Base-by-base conservation (phyloP, 2,329 filamentous ascomycete species). In the Ceratocystis albifundus region DNA sequence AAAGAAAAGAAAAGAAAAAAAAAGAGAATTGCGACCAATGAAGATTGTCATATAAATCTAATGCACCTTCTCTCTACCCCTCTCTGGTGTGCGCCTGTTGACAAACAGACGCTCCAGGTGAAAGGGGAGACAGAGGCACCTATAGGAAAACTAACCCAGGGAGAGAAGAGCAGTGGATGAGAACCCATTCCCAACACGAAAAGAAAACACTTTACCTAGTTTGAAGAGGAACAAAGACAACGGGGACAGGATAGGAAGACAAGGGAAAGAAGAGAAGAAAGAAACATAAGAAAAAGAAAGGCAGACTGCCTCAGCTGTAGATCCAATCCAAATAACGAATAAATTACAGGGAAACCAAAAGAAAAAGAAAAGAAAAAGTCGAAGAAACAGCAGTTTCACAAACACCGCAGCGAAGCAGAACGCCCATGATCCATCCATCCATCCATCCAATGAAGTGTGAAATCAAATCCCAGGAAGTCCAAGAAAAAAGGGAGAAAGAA, bases 401-500 rank as follows among this genome's bases (percentile, higher is more conserved):
- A 62, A 67, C 65, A 64, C 57, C 45, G 61, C 45, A 66, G 67
- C 22, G 53, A 65, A 62, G 57, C 22, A 59, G 48, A 48, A 50
- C 32, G 44, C 36, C 50, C 36, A 67, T 55, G 55, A 61, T 63
- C 36, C 36, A 41, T 41, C 28, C 28, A 41, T 41, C 28, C 28
- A 28, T 28, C 36, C 36, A 41, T 41, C 53, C 28, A 48, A 63
- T 59, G 41, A 61, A 59, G 45, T 22, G 55, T 30, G 45, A 50
- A 45, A 44, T 45, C 66, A 65, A 59, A 17, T n/a, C 63, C 20
- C 22, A 5, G 30, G 28, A 20, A 62, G 30, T 28, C 15, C 28
- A 8, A 67, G n/a, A 64, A 66, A 59, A 67, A 50, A 41, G 44
- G 30, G 15, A 20, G 28, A 6, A 67, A 30, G 3, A 41, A 41